phyloP scores from a whole-genome alignment of 305 asterid genomes.

The Euphrasia arctica region DNA sequence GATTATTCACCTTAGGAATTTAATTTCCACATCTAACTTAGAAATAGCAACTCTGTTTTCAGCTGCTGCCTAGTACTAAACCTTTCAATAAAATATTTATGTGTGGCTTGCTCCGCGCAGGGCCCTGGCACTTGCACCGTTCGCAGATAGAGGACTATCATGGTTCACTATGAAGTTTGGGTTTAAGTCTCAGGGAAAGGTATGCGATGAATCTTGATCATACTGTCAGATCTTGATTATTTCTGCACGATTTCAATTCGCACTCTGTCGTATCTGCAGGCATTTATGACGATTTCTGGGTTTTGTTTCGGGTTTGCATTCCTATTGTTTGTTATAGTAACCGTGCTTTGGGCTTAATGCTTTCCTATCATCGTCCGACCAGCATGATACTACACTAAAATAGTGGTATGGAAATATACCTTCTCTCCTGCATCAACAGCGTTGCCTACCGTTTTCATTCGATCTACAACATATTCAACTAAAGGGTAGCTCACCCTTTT shows the following conservation, averaged over 20 bases:
- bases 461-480: no score
- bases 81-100: neutral
- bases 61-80: neutral
- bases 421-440: no score
- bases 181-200: conserved; percentile 76
- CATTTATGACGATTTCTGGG: conserved; percentile 55
- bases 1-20: neutral
- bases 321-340: conserved; percentile 58
- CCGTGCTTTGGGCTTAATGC: conserved; percentile 63
- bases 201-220: conserved; percentile 26
- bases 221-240: neutral
- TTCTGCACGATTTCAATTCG: neutral
- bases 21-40: neutral
- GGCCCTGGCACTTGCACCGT: conserved; percentile 93
- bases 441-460: no score
- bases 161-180: conserved; percentile 74
- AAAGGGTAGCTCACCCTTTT: no score
- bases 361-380: conserved; percentile 3
- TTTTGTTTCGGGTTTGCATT: conserved; percentile 75
- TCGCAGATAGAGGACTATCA: conserved; percentile 72
- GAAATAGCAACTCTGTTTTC: neutral
- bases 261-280: conserved; percentile 38
- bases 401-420: neutral
- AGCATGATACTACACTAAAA: conserved; percentile 4
- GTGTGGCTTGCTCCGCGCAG: conserved; percentile 33